Evolutionary conservation across 208 protist species (phyloP), one percentile per base, ranked within the genome.

Genomic region (Crithidia expoeki): DNA sequence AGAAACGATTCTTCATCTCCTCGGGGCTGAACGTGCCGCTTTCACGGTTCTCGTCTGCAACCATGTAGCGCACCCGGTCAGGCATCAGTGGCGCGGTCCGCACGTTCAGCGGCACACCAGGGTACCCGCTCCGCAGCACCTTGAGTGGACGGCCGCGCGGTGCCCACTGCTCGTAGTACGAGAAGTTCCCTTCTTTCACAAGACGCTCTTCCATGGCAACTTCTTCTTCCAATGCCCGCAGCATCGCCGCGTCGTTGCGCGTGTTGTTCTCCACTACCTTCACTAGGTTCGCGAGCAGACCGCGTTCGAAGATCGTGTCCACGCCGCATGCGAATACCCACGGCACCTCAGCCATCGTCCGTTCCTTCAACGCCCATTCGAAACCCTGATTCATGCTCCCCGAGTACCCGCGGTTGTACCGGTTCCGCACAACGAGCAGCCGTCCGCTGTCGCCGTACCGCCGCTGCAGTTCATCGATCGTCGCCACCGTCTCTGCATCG

Each of bases 381-480:
- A 86, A 69, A 1, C 68, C 76, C 30, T 74, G 56, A 46, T 86
- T 86, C 64, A 83, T 71, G 57, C 66, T 76, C 16, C 68, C 72
- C 12, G 69, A 68, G 61, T 83, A 83, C 36, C 76, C 81, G 51
- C 60, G 57, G 58, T 83, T 86, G 60, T 75, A 69, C 38, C 58
- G 50, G 40, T 82, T 75, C 42, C 72, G 76, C 42, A 68, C 21
- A 27, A 85, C 55, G 0, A 82, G 44, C 9, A 85, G 53, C 25
- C 75, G 74, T 44, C 74, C 68, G 33, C 72, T 75, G 58, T 68
- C 57, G 12, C 80, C 76, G 63, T 79, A 82, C 21, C 57, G 44
- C 21, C 42, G 52, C 68, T 80, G 34, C 53, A 85, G 53, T 44
- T 68, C 50, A 21, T 79, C 44, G 25, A 85, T 68, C 38, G 56